Evolutionary conservation across 495 filamentous ascomycete genomes (phyloP).

Genomic region (Jackrogersella minutella): DNA sequence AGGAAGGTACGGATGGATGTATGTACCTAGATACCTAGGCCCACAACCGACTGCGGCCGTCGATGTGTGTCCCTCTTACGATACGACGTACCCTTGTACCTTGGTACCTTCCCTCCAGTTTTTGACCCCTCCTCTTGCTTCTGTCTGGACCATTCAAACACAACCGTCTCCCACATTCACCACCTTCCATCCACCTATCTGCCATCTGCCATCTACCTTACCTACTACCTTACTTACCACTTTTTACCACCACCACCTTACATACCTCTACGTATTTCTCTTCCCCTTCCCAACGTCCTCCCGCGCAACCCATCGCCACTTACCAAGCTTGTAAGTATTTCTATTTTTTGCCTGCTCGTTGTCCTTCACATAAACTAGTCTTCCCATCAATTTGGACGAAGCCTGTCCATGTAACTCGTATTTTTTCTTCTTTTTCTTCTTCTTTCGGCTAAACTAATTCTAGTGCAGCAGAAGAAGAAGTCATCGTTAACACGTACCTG

Average conservation of each 20-base stretch:
- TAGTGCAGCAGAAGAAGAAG: constrained; percentile 12
- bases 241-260: constrained; percentile 21
- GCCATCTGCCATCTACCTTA: constrained; percentile 17
- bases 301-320: constrained; percentile 29
- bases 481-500: constrained; percentile 27
- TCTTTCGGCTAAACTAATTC: constrained; percentile 22
- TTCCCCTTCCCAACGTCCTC: constrained; percentile 31
- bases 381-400: constrained; percentile 22
- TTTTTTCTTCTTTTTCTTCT: not conserved
- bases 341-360: constrained; percentile 3
- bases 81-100: constrained; percentile 29
- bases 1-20: constrained; percentile 3
- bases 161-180: constrained; percentile 38
- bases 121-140: constrained; percentile 35
- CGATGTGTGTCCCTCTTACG: constrained; percentile 22
- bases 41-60: constrained; percentile 39
- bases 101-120: constrained; percentile 31
- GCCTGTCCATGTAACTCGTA: no score
- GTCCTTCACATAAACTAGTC: not conserved
- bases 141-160: constrained; percentile 36
- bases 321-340: constrained; percentile 27
- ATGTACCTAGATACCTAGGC: constrained; percentile 11
- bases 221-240: constrained; percentile 5
- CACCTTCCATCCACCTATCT: constrained; percentile 17
- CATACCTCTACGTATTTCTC: constrained; percentile 37